These are phyloP conservation scores for Plectosphaerella plurivora DNA, from an alignment of 2,329 filamentous ascomycete genomes.

Conservation along the genomic window DNA sequence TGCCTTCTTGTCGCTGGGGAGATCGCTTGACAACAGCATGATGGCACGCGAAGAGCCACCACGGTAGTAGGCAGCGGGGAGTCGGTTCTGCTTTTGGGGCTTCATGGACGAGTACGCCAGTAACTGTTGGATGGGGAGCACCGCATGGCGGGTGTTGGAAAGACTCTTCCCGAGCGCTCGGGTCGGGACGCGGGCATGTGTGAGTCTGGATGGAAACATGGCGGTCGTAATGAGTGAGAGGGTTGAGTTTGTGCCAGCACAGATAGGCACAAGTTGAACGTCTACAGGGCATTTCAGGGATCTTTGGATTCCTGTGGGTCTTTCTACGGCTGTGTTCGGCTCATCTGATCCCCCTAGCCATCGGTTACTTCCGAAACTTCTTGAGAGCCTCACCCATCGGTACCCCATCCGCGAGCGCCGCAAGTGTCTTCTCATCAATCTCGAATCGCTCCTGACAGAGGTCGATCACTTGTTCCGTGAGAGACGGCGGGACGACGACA, in stretches of 20 bases:
- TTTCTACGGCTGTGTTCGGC: no score
- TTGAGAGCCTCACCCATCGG: conserved; percentile 6
- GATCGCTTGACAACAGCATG: conserved; percentile 49
- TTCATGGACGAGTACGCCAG: background rate
- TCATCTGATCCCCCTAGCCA: background rate
- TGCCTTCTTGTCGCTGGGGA: conserved; percentile 37
- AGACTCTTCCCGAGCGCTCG: no score
- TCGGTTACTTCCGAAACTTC: background rate
- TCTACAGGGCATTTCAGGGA: no score
- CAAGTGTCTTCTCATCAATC: conserved; percentile 19
- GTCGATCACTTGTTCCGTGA: conserved; percentile 17
- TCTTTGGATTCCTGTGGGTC: no score
- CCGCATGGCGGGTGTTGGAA: no score
- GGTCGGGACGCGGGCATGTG: no score
- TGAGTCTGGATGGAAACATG: no score
- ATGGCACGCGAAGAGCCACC: conserved; percentile 68
- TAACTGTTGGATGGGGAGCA: no score
- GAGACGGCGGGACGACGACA: conserved; percentile 18
- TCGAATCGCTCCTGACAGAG: conserved; percentile 21
- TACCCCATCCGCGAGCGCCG: conserved; percentile 1
- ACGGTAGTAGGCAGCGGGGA: conserved; percentile 57
- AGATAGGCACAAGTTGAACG: no score
- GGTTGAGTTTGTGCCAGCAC: no score
- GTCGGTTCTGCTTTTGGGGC: conserved; percentile 12
- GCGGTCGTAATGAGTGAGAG: no score